phyloP scores from a whole-genome alignment of 352 stramenopile genomes.

The Globisporangium sylvaticum region DNA sequence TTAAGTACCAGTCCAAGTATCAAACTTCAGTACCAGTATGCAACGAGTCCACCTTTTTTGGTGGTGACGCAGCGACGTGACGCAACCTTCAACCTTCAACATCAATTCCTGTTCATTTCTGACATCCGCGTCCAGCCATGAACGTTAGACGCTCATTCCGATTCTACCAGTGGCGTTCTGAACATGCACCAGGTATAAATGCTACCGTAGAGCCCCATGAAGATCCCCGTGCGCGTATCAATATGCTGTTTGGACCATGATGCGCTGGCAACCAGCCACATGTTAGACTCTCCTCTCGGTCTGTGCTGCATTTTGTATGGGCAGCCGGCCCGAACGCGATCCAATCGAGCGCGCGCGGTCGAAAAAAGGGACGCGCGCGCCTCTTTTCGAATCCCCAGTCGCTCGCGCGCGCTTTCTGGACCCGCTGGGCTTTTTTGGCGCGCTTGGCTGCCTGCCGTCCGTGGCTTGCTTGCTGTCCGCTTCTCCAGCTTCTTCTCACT shows the following conservation, averaged over 20 bases:
- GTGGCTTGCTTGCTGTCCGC: not conserved
- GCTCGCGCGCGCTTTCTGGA: slow-evolving; percentile 18
- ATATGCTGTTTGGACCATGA: too few species aligned
- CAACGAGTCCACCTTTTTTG: too few species aligned
- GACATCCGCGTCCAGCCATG: too few species aligned
- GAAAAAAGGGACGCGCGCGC: slow-evolving; percentile 10
- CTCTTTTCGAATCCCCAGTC: slow-evolving; percentile 14
- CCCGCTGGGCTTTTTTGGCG: not conserved
- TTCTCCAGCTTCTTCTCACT: slow-evolving; percentile 14
- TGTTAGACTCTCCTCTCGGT: too few species aligned
- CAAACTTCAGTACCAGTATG: not conserved
- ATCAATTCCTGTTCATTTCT: too few species aligned
- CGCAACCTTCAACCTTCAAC: not conserved
- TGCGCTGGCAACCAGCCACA: too few species aligned
- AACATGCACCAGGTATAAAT: too few species aligned
- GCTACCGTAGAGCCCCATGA: too few species aligned
- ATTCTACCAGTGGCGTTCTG: too few species aligned
- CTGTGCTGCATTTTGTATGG: too few species aligned
- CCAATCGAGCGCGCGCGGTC: not conserved
- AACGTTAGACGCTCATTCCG: too few species aligned
- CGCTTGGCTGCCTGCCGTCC: slow-evolving; percentile 1
- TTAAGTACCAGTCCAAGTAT: not conserved
- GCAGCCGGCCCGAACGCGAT: not conserved
- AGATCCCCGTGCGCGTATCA: too few species aligned
- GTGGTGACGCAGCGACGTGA: not conserved